Evolutionary conservation across 2,329 filamentous ascomycete species (phyloP).

Genomic region (Claviceps quebecensis): DNA sequence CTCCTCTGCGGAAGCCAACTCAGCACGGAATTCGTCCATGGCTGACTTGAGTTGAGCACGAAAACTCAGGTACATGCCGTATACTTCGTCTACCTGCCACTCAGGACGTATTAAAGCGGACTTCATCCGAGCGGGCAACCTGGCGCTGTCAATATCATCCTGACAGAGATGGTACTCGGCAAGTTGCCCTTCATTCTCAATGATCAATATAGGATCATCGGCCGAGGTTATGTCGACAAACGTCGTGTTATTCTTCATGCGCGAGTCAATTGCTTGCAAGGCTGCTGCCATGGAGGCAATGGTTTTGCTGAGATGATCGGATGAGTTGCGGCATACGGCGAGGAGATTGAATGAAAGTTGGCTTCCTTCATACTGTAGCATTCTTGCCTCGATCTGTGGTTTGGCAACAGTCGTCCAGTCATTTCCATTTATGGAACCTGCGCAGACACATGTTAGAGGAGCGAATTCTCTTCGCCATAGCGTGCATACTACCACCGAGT

Average conservation of each 20-base stretch:
- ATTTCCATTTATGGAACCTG: constrained; percentile 10
- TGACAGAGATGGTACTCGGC: constrained; percentile 17
- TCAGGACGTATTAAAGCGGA: constrained; percentile 6
- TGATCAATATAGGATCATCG: constrained; percentile 11
- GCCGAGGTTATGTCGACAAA: constrained; percentile 13
- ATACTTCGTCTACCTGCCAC: constrained; percentile 14
- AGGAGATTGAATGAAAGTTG: constrained; percentile 66
- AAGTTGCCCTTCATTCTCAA: constrained; percentile 13
- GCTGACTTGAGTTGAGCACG: constrained; percentile 26
- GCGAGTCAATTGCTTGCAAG: constrained; percentile 23
- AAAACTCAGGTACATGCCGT: constrained; percentile 25
- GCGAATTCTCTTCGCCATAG: background rate
- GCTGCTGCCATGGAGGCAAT: constrained; percentile 30
- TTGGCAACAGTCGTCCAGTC: constrained; percentile 56
- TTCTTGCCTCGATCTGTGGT: constrained; percentile 51
- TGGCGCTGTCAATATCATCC: constrained; percentile 12
- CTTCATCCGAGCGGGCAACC: constrained; percentile 8
- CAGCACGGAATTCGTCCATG: constrained; percentile 32
- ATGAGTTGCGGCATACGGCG: constrained; percentile 55
- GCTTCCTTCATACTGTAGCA: constrained; percentile 50
- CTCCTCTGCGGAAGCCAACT: constrained; percentile 28
- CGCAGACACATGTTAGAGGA: background rate
- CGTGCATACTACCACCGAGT: background rate
- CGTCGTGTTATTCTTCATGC: constrained; percentile 10
- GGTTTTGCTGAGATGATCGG: constrained; percentile 32